A percentile compares a stretch with the other conserved stretches of the same genome.
Evolutionary conservation across 192 early-diverging fungal species (phyloP).

Genomic region (Rhizophagus prolifer): DNA sequence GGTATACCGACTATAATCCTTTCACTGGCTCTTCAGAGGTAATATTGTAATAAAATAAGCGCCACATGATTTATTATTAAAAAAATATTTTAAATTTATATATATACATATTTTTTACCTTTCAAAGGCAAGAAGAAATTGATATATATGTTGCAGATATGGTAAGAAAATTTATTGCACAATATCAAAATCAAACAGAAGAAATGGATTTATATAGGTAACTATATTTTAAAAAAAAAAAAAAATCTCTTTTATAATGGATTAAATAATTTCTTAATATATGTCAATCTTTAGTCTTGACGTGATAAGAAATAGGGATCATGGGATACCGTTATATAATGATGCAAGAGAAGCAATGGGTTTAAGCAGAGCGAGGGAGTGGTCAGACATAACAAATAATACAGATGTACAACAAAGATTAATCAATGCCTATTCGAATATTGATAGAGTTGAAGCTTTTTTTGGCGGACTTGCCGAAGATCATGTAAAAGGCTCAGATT

Average conservation of each 20-base stretch:
- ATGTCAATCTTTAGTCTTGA: neutral
- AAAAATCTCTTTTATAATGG: neutral
- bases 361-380: neutral
- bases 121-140: neutral
- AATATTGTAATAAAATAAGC: neutral
- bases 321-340: slow-evolving; percentile 22
- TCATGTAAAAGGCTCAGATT: slow-evolving; percentile 8
- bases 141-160: neutral
- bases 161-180: neutral
- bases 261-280: neutral
- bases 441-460: slow-evolving; percentile 23
- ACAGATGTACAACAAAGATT: slow-evolving; percentile 1
- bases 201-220: neutral
- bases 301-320: neutral
- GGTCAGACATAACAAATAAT: slow-evolving; percentile 28
- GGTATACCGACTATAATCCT: neutral
- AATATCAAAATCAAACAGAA: neutral
- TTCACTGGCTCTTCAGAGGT: slow-evolving; percentile 22
- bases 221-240: no score
- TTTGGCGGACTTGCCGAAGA: slow-evolving; percentile 28
- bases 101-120: no score
- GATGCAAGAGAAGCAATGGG: slow-evolving; percentile 10
- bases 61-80: no score
- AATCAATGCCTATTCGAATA: neutral
- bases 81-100: neutral